Evolutionary conservation across 2,329 filamentous ascomycete species (phyloP).

Genomic region (Esteya vermicola): DNA sequence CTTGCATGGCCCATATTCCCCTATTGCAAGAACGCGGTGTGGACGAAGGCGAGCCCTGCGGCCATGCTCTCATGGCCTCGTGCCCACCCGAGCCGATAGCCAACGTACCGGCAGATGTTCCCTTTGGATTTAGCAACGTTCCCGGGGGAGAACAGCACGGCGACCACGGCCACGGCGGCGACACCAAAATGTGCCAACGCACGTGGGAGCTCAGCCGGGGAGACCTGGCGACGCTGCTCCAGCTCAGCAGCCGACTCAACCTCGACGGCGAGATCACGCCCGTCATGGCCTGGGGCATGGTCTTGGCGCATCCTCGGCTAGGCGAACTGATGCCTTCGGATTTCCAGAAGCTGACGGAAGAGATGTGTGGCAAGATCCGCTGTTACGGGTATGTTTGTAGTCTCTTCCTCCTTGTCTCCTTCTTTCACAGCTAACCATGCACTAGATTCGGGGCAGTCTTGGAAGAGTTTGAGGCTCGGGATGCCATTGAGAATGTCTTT

Average conservation of each 20-base stretch:
- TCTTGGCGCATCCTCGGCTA: conserved; percentile 59
- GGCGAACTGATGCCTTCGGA: conserved; percentile 51
- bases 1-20: conserved; percentile 84
- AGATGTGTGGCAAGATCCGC: conserved; percentile 65
- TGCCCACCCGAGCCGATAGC: conserved; percentile 59
- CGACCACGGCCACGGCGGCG: not conserved
- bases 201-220: conserved; percentile 58
- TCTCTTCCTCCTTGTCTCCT: conserved; percentile 1
- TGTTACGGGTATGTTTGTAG: conserved; percentile 70
- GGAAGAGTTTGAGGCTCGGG: conserved; percentile 56
- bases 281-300: conserved; percentile 84
- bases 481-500: conserved; percentile 61
- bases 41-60: conserved; percentile 59
- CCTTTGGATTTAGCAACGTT: conserved; percentile 33
- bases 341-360: conserved; percentile 56
- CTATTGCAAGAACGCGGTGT: conserved; percentile 52
- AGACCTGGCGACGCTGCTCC: conserved; percentile 68
- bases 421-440: not conserved
- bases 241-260: conserved; percentile 69
- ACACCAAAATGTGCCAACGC: conserved; percentile 34
- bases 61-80: conserved; percentile 86
- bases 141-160: conserved; percentile 8
- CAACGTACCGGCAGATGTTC: conserved; percentile 33
- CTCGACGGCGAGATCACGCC: conserved; percentile 87
- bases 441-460: conserved; percentile 47